Evolutionary conservation across 495 filamentous ascomycete species (phyloP), one percentile per base, ranked within the genome.

Genomic region (Jackrogersella multiformis): DNA sequence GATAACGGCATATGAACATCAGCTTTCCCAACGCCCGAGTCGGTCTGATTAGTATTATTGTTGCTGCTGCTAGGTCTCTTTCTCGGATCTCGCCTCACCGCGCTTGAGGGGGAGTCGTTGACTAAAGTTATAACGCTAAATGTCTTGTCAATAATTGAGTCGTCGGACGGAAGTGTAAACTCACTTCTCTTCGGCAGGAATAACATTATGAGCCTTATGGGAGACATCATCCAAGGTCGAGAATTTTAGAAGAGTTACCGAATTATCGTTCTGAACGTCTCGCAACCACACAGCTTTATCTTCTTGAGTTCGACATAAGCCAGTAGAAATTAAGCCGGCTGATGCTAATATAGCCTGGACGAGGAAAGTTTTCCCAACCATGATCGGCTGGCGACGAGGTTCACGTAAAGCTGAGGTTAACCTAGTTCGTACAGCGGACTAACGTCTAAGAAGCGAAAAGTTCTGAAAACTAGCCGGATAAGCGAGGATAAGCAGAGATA

Each of bases 221-320:
- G 16, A 21, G 21, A 6, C 9, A 9, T 39, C 34, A 0, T 39
- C 12, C 34, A 26, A 26, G 16, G 10, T 13, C 13, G 39, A 2
- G 32, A 26, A 10, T 24, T 24, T 10, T 15, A 26, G 3, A 18
- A 39, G 18, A n/a, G 20, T 10, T 9, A 24, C 20, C 1, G 51
- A 38, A 36, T 38, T 20, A 24, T 38, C 20, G 20, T 16, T 38
- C 16, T 55, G 34, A 8, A 12, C 34, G 5, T 39, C 20, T 0
- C 34, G 51, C 10, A 55, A 10, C 51, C 51, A 55, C 7, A 34
- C 51, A 16, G 39, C 51, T 55, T 39, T 32, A 18, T 55, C 26
- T 4, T 39, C 20, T 39, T 6, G 9, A 16, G 32, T 23, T 26
- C 39, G 18, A 23, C 34, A 9, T 36, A 12, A 18, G 7, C 49